These are phyloP conservation scores for Dalbergia oliveri DNA, from an alignment of 306 rosid genomes.

Conservation along the genomic window DNA sequence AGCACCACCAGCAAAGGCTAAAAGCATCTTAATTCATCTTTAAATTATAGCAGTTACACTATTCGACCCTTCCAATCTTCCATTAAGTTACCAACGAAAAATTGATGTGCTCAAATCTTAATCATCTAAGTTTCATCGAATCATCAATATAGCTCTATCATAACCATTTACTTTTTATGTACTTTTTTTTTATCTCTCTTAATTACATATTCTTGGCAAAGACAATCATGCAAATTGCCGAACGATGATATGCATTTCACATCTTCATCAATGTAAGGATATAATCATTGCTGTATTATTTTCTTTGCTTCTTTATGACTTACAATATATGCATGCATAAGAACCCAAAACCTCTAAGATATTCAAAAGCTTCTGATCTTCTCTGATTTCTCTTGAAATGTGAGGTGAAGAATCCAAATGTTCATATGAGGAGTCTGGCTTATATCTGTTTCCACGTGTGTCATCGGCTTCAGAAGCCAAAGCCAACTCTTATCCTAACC, in stretches of 20 bases:
- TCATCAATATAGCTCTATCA: too few species aligned
- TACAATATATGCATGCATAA: neutral
- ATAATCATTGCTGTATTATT: neutral
- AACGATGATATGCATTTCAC: constrained; percentile 4
- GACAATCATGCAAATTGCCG: neutral
- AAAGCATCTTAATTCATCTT: too few species aligned
- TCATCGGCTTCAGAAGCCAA: constrained; percentile 15
- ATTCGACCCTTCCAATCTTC: too few species aligned
- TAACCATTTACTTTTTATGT: too few species aligned
- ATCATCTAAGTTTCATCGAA: too few species aligned
- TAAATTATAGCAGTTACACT: too few species aligned
- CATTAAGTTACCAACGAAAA: too few species aligned
- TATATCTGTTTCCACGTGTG: neutral
- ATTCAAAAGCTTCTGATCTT: neutral
- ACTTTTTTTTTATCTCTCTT: too few species aligned
- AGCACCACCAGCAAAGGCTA: too few species aligned
- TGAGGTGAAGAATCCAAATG: neutral
- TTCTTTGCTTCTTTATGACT: constrained; percentile 2
- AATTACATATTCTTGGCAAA: neutral
- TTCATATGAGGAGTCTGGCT: neutral
- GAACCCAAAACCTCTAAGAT: constrained; percentile 17
- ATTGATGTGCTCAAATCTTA: too few species aligned
- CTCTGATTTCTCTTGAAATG: constrained; percentile 30
- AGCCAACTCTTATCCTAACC: neutral
- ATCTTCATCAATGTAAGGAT: constrained; percentile 24